Conservation (phyloP, 1,139 yeast species). For the Candida anutae region DNA sequence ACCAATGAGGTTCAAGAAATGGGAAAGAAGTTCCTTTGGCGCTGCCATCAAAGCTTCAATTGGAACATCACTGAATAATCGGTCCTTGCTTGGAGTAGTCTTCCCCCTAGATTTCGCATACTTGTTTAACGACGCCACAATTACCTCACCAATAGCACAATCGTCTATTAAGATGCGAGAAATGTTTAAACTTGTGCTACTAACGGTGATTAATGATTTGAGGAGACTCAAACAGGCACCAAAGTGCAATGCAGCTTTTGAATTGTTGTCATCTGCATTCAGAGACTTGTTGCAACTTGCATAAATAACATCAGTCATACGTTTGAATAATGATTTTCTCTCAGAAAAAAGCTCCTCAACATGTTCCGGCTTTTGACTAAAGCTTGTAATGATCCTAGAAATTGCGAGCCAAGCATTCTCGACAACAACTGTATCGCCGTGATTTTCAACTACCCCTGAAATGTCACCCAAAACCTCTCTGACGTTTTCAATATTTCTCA, state of each 20-base stretch:
- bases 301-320: constrained; percentile 19
- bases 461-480: constrained; percentile 55
- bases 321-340: constrained; percentile 18
- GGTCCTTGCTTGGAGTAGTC: too few relatives aligned
- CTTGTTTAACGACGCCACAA: constrained; percentile 38
- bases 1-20: constrained; percentile 50
- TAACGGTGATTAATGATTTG: constrained; percentile 32
- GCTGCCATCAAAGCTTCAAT: constrained; percentile 70
- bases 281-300: constrained; percentile 23
- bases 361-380: constrained; percentile 34
- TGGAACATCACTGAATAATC: constrained; percentile 26
- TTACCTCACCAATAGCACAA: constrained; percentile 33
- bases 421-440: constrained; percentile 53
- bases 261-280: constrained; percentile 7
- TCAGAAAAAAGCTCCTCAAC: constrained; percentile 40
- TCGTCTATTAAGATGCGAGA: constrained; percentile 31
- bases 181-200: constrained; percentile 32
- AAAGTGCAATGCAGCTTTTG: constrained; percentile 19
- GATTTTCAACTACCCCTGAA: constrained; percentile 52
- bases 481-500: constrained; percentile 38
- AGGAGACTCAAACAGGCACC: constrained; percentile 32
- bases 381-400: constrained; percentile 52
- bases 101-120: constrained; percentile 17
- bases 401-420: constrained; percentile 67
- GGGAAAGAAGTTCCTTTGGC: constrained; percentile 57